Percentiles rank a stretch among this genome's conserved stretches.
These are phyloP conservation scores for Pulveroboletus sp. DNA, from an alignment of 768 basidiomycete genomes.

Conservation along the genomic window DNA sequence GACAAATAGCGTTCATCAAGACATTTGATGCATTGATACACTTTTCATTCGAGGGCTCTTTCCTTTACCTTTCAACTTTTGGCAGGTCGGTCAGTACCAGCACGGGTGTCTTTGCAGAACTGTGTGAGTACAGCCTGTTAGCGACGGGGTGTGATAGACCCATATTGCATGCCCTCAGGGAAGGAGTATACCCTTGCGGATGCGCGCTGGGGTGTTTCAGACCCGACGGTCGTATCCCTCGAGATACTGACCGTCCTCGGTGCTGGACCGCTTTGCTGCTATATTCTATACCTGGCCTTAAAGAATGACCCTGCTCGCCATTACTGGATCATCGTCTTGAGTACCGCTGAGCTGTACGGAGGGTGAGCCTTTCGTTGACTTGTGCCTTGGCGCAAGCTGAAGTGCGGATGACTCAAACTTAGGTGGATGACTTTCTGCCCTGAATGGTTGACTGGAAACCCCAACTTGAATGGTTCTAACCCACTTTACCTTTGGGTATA, in stretches of 20 bases:
- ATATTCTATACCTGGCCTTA: slow-evolving; percentile 62
- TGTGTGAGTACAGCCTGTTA: slow-evolving; percentile 50
- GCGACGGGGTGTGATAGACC: too few species aligned
- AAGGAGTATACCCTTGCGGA: slow-evolving; percentile 80
- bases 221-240: slow-evolving; percentile 76
- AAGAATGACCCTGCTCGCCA: slow-evolving; percentile 56
- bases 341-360: slow-evolving; percentile 75
- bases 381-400: neutral
- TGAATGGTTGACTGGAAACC: slow-evolving; percentile 77
- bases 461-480: slow-evolving; percentile 68
- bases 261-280: slow-evolving; percentile 70
- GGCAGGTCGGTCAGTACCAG: slow-evolving; percentile 70
- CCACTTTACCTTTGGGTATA: slow-evolving; percentile 75
- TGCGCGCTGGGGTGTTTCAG: slow-evolving; percentile 74
- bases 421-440: slow-evolving; percentile 90
- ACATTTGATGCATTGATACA: slow-evolving; percentile 80
- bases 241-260: slow-evolving; percentile 78
- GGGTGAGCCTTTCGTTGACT: slow-evolving; percentile 42
- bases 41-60: slow-evolving; percentile 75
- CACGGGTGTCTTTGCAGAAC: slow-evolving; percentile 61
- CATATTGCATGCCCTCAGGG: slow-evolving; percentile 43
- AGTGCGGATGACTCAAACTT: slow-evolving; percentile 17
- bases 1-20: slow-evolving; percentile 32
- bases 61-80: slow-evolving; percentile 72
- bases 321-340: slow-evolving; percentile 71